Evolutionary conservation across 1,139 yeast genomes (phyloP).

Genomic region (Debaryomycetaceae sp.): DNA sequence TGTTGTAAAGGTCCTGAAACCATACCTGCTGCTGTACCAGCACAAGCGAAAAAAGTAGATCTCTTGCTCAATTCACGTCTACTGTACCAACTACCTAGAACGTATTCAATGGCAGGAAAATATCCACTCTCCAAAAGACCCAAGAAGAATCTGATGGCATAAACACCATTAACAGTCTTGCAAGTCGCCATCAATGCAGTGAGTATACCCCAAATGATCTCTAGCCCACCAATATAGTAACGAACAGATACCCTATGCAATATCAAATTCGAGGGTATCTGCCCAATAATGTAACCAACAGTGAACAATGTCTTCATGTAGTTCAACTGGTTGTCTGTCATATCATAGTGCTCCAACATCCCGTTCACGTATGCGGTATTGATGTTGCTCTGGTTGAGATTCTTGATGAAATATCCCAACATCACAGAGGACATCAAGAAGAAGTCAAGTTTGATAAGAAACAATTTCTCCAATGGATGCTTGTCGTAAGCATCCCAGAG

Average conservation of each 20-base stretch:
- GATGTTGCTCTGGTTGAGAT: constrained; percentile 44
- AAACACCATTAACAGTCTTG: constrained; percentile 33
- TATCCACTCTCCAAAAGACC: constrained; percentile 60
- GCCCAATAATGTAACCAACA: constrained; percentile 58
- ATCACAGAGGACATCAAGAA: constrained; percentile 42
- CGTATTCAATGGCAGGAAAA: constrained; percentile 43
- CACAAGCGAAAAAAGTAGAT: constrained; percentile 21
- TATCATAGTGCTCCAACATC: constrained; percentile 51
- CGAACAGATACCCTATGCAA: constrained; percentile 53
- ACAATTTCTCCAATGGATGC: constrained; percentile 40
- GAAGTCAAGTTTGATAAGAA: constrained; percentile 41
- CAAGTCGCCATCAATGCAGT: constrained; percentile 51
- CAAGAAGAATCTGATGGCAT: constrained; percentile 54
- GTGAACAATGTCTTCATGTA: constrained; percentile 52
- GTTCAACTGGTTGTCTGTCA: constrained; percentile 53
- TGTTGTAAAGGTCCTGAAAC: constrained; percentile 45
- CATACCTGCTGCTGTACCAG: constrained; percentile 43
- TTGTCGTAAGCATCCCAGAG: constrained; percentile 51
- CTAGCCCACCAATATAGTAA: constrained; percentile 51
- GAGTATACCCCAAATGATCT: constrained; percentile 54
- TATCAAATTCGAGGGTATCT: constrained; percentile 54
- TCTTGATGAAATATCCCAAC: constrained; percentile 36
- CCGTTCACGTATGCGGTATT: constrained; percentile 60
- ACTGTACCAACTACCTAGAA: constrained; percentile 14
- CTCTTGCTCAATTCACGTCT: constrained; percentile 12